Base-by-base conservation (phyloP, 2,329 filamentous ascomycete genomes). In the Pyricularia pennisetigena region DNA sequence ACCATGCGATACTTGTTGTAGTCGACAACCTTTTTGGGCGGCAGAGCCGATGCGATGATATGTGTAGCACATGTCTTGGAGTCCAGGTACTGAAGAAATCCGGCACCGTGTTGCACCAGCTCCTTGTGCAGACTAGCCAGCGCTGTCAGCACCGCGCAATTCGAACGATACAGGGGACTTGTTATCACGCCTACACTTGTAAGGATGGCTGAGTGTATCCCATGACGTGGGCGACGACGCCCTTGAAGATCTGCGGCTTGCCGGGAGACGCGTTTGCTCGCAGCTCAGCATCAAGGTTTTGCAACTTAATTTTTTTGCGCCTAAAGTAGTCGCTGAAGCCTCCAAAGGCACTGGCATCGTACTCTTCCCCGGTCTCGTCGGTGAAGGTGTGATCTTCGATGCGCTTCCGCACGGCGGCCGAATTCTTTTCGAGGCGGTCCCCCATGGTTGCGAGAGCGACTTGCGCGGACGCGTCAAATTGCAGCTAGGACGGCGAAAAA, bases 121-220 rank as follows among this genome's bases (percentile, higher is more conserved):
- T 97, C 85, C 67, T 83, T 88, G 79, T 97, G 94, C 23, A 99
- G 85, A 63, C 82, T 84, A 67, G 23, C 16, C 29, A 24, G 29
- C 29, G 23, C 29, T 35, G 29, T 65, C 29, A 49, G 32, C 63
- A 59, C 35, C 35, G 64, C 70, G 62, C 70, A 70, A 68, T 29
- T n/a, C 62, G 49, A 61, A 26, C n/a, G 61, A n/a, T 29, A 35
- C n/a, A 14, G 23, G 63, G 20, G 29, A 20, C 23, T 65, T 35
- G 4, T 65, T 9, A 62, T 26, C 26, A 24, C 2, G 76, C 82
- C 73, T 74, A 82, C 82, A 97, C 88, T 73, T 93, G 94, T 67
- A 97, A 82, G 1, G 94, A 93, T 0, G 95, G 95, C 74, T 98
- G 94, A 0, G 95, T 99, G 76, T 98, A 99, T 65, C 95, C 95